A percentile compares a stretch with the other conserved stretches of the same genome.
These are phyloP conservation scores for Suillus brevipes DNA, from an alignment of 768 basidiomycete species.

Conservation along the genomic window DNA sequence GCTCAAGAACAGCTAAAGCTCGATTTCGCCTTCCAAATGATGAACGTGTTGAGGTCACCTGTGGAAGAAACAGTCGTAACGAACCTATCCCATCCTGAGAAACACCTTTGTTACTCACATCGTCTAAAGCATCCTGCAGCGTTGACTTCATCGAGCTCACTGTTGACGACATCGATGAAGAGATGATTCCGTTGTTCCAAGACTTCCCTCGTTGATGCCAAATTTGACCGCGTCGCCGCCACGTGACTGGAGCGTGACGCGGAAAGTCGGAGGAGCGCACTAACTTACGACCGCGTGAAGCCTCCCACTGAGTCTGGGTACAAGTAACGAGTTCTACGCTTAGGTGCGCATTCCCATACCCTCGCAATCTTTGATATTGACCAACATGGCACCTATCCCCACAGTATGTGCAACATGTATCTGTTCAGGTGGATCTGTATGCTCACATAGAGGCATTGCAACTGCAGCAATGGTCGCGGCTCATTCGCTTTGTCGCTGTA, in stretches of 20 bases:
- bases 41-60: slow-evolving; percentile 68
- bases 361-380: slow-evolving; percentile 3
- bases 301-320: slow-evolving; percentile 5
- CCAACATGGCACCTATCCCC: slow-evolving; percentile 56
- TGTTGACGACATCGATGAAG: slow-evolving; percentile 6
- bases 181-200: background rate
- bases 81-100: background rate
- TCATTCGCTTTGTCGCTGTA: slow-evolving; percentile 78
- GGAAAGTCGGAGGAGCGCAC: slow-evolving; percentile 20
- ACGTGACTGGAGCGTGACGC: slow-evolving; percentile 30
- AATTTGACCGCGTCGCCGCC: slow-evolving; percentile 27
- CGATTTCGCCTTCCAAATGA: slow-evolving; percentile 50
- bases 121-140: slow-evolving; percentile 66
- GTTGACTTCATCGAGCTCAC: slow-evolving; percentile 40
- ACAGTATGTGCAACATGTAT: slow-evolving; percentile 42
- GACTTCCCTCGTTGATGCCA: background rate
- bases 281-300: slow-evolving; percentile 6
- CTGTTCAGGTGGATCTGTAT: slow-evolving; percentile 8
- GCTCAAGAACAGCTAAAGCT: slow-evolving; percentile 59
- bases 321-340: slow-evolving; percentile 1
- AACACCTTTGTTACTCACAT: slow-evolving; percentile 44
- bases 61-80: slow-evolving; percentile 17
- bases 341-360: slow-evolving; percentile 16
- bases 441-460: slow-evolving; percentile 8
- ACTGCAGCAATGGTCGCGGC: slow-evolving; percentile 69